Conservation (phyloP, 2,329 filamentous ascomycete genomes). For the Pseudocercospora vitis region DNA sequence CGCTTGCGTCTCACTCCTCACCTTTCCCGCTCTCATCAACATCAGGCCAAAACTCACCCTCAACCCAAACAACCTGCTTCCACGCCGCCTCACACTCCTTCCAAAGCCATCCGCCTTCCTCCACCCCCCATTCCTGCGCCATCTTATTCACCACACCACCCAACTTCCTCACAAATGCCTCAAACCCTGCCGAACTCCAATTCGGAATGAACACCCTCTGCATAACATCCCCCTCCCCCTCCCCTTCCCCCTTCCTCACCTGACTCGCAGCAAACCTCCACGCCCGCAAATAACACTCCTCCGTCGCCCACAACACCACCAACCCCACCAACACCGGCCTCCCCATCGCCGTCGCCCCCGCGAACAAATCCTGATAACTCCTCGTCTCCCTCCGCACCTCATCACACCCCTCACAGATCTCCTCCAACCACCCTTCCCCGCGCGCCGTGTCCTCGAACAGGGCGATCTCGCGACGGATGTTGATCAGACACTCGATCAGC, state of each 20-base stretch:
- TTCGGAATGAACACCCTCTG: constrained; percentile 53
- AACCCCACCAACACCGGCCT: constrained; percentile 64
- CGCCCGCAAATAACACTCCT: constrained; percentile 56
- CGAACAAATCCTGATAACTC: constrained; percentile 59
- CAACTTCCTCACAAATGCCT: constrained; percentile 50
- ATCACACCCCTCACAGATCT: constrained; percentile 44
- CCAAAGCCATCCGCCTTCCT: constrained; percentile 47
- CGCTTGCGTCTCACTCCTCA: background rate
- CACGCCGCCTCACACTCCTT: constrained; percentile 52
- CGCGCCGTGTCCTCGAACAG: constrained; percentile 66
- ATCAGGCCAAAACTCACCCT: constrained; percentile 51
- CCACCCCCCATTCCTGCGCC: constrained; percentile 39
- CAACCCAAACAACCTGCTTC: constrained; percentile 50
- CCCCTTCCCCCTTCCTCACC: constrained; percentile 19
- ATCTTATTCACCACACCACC: constrained; percentile 50
- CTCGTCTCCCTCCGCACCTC: constrained; percentile 31
- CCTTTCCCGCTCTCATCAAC: background rate
- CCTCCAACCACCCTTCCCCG: constrained; percentile 44
- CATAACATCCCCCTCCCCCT: constrained; percentile 48
- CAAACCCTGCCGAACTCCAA: constrained; percentile 51
- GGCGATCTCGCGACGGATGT: constrained; percentile 64
- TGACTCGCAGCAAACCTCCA: constrained; percentile 47
- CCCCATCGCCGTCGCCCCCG: constrained; percentile 53
- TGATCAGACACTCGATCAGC: constrained; percentile 63
- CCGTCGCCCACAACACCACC: constrained; percentile 71